phyloP scores from a whole-genome alignment of 129 eudicot genomes.

The Solidago caesia region DNA sequence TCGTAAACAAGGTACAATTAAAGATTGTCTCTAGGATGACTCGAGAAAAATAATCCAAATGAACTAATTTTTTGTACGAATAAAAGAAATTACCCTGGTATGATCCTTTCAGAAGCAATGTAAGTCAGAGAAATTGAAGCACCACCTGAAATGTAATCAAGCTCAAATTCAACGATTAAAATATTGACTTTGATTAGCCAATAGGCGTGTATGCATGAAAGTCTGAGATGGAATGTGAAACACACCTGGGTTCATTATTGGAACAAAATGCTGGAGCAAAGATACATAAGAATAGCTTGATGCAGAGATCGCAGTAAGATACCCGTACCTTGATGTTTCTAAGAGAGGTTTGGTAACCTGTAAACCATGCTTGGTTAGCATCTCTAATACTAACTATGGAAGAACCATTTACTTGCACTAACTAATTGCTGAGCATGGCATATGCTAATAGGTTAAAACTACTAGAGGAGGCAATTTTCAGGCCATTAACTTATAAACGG shows the following conservation, averaged over 20 bases:
- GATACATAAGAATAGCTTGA: slow-evolving; percentile 20
- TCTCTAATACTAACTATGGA: background rate
- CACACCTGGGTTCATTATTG: slow-evolving; percentile 22
- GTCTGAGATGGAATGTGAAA: background rate
- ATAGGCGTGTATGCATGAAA: background rate
- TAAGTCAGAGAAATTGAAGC: slow-evolving; percentile 17
- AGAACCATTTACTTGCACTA: background rate
- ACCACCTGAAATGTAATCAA: slow-evolving; percentile 15
- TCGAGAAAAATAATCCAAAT: background rate
- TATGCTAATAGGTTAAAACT: background rate
- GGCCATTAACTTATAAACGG: too few species aligned
- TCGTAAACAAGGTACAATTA: background rate
- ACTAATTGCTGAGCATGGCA: background rate
- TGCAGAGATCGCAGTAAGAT: slow-evolving; percentile 18
- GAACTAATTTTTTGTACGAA: background rate
- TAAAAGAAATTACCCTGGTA: slow-evolving; percentile 6
- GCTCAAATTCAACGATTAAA: background rate
- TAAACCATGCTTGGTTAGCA: background rate
- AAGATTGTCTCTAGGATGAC: background rate
- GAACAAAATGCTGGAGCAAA: slow-evolving; percentile 17
- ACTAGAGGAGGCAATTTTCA: too few species aligned
- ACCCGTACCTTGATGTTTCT: slow-evolving; percentile 20
- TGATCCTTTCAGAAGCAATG: slow-evolving; percentile 21
- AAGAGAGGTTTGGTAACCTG: slow-evolving; percentile 19
- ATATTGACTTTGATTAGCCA: background rate